Conservation (phyloP, 1,284 basidiomycete genomes). For the Ganoderma leucocontextum region DNA sequence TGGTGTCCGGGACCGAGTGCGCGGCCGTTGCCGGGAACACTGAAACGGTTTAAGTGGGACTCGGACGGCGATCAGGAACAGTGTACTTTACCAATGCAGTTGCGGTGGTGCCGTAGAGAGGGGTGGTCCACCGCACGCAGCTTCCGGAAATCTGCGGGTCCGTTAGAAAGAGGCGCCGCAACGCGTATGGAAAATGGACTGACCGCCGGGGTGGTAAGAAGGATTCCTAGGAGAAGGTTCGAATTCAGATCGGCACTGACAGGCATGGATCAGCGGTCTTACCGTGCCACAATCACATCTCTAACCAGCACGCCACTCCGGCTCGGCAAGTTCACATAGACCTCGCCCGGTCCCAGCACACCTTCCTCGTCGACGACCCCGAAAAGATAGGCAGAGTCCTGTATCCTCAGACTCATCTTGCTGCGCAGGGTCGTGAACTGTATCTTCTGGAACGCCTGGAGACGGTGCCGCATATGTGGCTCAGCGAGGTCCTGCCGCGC, state of each 20-base stretch:
- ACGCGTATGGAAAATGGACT: background rate
- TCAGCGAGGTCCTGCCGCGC: constrained; percentile 33
- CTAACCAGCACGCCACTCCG: constrained; percentile 29
- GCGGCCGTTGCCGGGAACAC: constrained; percentile 32
- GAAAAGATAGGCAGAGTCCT: constrained; percentile 32
- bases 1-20: constrained; percentile 33
- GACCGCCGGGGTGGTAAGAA: constrained; percentile 32
- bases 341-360: constrained; percentile 29
- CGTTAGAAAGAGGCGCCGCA: background rate
- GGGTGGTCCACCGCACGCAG: constrained; percentile 33
- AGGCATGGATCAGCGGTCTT: background rate
- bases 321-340: constrained; percentile 33
- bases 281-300: constrained; percentile 31
- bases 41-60: background rate
- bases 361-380: constrained; percentile 36
- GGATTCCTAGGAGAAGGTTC: constrained; percentile 26
- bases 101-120: constrained; percentile 29
- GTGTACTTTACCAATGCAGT: constrained; percentile 30
- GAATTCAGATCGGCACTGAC: background rate
- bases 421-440: constrained; percentile 29
- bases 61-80: background rate
- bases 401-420: constrained; percentile 30
- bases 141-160: constrained; percentile 28
- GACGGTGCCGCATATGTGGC: constrained; percentile 26
- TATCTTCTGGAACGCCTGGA: constrained; percentile 27